Evolutionary conservation across 306 rosid species (phyloP).

Genomic region (Oemleria cerasiformis): DNA sequence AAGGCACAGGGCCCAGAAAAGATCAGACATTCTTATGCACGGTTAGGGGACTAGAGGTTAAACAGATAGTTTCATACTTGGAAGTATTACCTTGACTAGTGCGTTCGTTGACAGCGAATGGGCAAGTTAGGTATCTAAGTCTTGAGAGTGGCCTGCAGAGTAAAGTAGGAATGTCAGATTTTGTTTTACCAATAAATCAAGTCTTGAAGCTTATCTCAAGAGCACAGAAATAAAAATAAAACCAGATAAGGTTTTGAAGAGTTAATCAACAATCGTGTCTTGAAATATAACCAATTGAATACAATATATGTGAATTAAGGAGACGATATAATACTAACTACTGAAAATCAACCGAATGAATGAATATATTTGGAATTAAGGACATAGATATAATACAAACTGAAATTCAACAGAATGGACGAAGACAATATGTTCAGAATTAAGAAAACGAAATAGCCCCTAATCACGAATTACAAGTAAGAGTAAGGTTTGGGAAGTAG

Average conservation of each 20-base stretch:
- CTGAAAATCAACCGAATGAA: background rate
- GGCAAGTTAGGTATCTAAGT: background rate
- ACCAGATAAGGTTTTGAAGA: background rate
- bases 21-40: background rate
- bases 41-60: background rate
- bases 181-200: background rate
- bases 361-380: too few relatives aligned
- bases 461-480: too few relatives aligned
- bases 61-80: background rate
- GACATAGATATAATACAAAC: too few relatives aligned
- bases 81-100: background rate
- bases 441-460: too few relatives aligned
- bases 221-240: background rate
- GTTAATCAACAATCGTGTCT: background rate
- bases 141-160: slow-evolving; percentile 11
- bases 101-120: slow-evolving; percentile 1
- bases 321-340: background rate
- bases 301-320: background rate
- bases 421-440: too few relatives aligned
- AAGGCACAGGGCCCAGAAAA: background rate
- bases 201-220: background rate
- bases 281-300: background rate
- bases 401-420: too few relatives aligned
- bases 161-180: background rate
- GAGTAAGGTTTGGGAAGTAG: too few relatives aligned